A percentile compares a stretch with the other conserved stretches of the same genome.
phyloP scores from a whole-genome alignment of 2,329 filamentous ascomycete species.

The Hymenoscyphus scutula region DNA sequence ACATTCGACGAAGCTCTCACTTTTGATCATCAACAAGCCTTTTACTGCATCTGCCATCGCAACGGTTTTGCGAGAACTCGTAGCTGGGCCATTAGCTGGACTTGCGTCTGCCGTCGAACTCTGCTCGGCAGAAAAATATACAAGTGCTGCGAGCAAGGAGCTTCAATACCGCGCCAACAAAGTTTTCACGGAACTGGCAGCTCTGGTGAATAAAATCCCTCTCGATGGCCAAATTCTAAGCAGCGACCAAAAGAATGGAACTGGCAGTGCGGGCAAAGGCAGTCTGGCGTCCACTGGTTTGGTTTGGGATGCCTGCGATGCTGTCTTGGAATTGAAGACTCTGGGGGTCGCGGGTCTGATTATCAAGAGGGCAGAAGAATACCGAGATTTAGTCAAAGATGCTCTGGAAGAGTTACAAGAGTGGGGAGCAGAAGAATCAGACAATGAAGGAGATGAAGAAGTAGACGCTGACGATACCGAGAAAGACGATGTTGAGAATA shows the following conservation, averaged over 20 bases:
- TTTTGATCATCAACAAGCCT: constrained; percentile 81
- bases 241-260: constrained; percentile 47
- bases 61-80: constrained; percentile 70
- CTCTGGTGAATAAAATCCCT: constrained; percentile 59
- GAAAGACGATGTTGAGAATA: constrained; percentile 38
- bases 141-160: constrained; percentile 61
- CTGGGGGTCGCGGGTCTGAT: constrained; percentile 70
- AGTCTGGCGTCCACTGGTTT: constrained; percentile 68
- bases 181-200: constrained; percentile 60
- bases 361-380: constrained; percentile 69
- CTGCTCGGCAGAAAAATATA: constrained; percentile 61
- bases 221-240: constrained; percentile 54
- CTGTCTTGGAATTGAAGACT: constrained; percentile 59
- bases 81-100: constrained; percentile 69
- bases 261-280: constrained; percentile 44
- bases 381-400: constrained; percentile 73
- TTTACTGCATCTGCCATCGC: constrained; percentile 76
- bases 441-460: constrained; percentile 55
- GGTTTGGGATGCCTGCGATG: constrained; percentile 82
- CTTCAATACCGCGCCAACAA: constrained; percentile 57
- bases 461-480: constrained; percentile 49
- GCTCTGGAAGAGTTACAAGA: constrained; percentile 83
- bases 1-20: constrained; percentile 82
- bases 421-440: constrained; percentile 73
- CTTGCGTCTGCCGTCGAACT: constrained; percentile 69